Conservation (phyloP, 306 rosid genomes). For the Dicorynia guianensis region DNA sequence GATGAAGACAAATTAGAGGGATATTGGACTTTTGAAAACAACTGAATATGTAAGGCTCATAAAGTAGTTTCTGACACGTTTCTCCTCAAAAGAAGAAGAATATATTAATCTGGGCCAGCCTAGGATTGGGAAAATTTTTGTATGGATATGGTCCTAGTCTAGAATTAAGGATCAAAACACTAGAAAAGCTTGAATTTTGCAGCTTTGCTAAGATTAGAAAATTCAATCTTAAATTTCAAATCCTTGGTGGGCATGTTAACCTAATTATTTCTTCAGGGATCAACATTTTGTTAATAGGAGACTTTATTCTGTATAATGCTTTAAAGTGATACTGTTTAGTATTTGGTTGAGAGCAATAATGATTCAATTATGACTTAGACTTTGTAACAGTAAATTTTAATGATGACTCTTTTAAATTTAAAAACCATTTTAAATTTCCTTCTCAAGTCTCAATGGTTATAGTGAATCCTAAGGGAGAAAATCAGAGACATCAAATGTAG, state of each 20-base stretch:
- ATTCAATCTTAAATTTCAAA: not conserved
- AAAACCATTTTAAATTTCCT: not conserved
- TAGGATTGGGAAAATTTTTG: not conserved
- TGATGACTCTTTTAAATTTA: slow-evolving; percentile 1
- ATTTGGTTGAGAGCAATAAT: not conserved
- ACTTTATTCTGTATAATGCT: no score
- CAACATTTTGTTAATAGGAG: not conserved
- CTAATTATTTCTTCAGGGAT: not conserved
- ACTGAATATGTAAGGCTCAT: not conserved
- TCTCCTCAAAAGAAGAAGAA: not conserved
- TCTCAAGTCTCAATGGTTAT: not conserved
- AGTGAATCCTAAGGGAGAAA: slow-evolving; percentile 2
- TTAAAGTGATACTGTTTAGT: no score
- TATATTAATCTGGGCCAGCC: not conserved
- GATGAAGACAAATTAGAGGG: not conserved
- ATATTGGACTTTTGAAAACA: not conserved
- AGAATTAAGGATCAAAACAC: not conserved
- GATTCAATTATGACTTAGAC: slow-evolving; percentile 8
- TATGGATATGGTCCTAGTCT: not conserved
- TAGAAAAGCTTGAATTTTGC: not conserved
- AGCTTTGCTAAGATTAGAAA: slow-evolving; percentile 1
- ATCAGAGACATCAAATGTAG: not conserved
- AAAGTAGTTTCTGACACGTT: not conserved
- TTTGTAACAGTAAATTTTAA: not conserved
- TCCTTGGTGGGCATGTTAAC: not conserved